A percentile compares a stretch with the other conserved stretches of the same genome.
These are phyloP conservation scores for Podila minutissima DNA, from an alignment of 192 early-diverging fungal species.

Conservation along the genomic window DNA sequence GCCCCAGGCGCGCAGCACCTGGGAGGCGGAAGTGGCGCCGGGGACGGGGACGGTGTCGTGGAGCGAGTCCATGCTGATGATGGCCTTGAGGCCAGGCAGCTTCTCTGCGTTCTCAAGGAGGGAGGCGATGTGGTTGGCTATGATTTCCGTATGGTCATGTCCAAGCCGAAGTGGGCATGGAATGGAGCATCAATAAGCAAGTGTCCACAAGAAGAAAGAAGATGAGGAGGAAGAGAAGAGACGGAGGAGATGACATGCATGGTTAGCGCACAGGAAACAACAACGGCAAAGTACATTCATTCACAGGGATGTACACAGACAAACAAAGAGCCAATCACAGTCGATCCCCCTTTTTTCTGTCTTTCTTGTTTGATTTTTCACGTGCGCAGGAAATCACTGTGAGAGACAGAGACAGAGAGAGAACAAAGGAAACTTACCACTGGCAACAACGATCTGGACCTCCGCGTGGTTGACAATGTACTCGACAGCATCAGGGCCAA, in stretches of 20 bases:
- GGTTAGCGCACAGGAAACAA: background rate
- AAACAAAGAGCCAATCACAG: slow-evolving; percentile 53
- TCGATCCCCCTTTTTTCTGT: slow-evolving; percentile 76
- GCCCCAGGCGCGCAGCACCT: slow-evolving; percentile 68
- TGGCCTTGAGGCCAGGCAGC: slow-evolving; percentile 70
- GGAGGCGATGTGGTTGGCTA: slow-evolving; percentile 51
- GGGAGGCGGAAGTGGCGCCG: slow-evolving; percentile 44
- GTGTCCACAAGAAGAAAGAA: background rate
- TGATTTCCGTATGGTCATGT: slow-evolving; percentile 10
- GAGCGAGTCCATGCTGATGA: slow-evolving; percentile 75
- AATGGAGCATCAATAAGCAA: background rate
- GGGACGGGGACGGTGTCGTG: slow-evolving; percentile 48
- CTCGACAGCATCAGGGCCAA: slow-evolving; percentile 84
- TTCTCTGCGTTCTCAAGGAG: slow-evolving; percentile 63
- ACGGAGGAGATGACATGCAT: background rate
- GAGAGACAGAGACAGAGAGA: background rate
- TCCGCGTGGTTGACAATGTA: slow-evolving; percentile 92
- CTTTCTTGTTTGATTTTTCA: background rate
- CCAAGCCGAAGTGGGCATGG: too few species aligned
- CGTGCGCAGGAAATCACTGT: background rate
- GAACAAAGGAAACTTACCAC: slow-evolving; percentile 22
- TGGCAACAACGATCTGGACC: slow-evolving; percentile 71
- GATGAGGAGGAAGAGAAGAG: background rate
- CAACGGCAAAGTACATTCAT: background rate
- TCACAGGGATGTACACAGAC: background rate